These are phyloP conservation scores for Jasminum sambac DNA, from an alignment of 257 asterid species.

Conservation along the genomic window DNA sequence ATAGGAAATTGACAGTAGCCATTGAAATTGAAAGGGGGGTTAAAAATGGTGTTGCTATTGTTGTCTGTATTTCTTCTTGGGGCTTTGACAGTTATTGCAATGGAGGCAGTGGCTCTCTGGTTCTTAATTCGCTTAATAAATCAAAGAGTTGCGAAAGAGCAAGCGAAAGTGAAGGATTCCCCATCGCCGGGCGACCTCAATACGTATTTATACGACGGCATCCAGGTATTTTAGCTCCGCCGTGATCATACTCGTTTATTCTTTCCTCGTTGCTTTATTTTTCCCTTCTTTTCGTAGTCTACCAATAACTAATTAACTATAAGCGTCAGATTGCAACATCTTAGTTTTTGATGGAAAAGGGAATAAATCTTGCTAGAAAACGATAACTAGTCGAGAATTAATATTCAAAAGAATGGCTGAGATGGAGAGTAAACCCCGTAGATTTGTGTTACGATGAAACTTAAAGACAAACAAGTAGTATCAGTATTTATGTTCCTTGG, in stretches of 20 bases:
- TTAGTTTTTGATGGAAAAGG: neutral
- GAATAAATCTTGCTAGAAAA: neutral
- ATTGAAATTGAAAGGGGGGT: neutral
- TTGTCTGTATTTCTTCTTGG: conserved; percentile 60
- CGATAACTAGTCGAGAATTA: neutral
- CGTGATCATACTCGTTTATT: too few species aligned
- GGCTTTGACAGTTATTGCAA: conserved; percentile 60
- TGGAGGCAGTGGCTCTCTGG: conserved; percentile 56
- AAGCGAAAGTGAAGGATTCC: conserved; percentile 29
- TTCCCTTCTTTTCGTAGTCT: too few species aligned
- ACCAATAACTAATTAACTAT: too few species aligned
- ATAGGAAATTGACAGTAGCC: neutral
- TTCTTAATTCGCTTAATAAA: conserved; percentile 54
- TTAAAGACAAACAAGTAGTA: neutral
- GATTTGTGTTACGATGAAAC: neutral
- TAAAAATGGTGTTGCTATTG: conserved; percentile 50
- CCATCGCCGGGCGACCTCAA: conserved; percentile 36
- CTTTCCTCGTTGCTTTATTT: too few species aligned
- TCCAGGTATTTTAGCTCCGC: conserved; percentile 51
- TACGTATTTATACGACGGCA: conserved; percentile 42
- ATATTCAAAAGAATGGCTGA: neutral
- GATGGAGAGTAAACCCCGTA: neutral
- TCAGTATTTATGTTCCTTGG: neutral
- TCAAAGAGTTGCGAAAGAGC: conserved; percentile 39
- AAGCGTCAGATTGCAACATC: neutral